Conservation (phyloP, 2,329 filamentous ascomycete species). For the Periconia digitata region DNA sequence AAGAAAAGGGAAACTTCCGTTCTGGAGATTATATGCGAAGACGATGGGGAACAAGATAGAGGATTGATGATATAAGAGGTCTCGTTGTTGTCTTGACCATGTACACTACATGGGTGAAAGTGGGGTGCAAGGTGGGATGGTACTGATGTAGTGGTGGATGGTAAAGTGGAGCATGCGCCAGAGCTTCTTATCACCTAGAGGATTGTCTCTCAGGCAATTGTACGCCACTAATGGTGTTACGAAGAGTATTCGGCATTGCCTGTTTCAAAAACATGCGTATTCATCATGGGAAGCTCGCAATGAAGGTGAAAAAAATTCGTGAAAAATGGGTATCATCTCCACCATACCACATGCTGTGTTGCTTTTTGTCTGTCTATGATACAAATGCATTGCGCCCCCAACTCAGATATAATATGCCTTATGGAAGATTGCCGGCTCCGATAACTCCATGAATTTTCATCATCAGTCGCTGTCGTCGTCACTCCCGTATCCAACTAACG, state of each 20-base stretch:
- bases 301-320: too few relatives aligned
- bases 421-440: too few relatives aligned
- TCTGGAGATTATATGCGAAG: not conserved
- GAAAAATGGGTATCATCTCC: not conserved
- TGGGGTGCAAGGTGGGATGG: not conserved
- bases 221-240: too few relatives aligned
- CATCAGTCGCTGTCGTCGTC: slow-evolving; percentile 73
- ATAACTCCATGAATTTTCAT: not conserved
- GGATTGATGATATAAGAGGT: not conserved
- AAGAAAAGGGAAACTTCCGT: too few relatives aligned
- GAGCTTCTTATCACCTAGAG: not conserved
- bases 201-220: too few relatives aligned
- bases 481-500: slow-evolving; percentile 86
- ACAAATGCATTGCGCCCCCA: not conserved
- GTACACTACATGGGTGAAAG: not conserved
- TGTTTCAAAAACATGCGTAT: too few relatives aligned
- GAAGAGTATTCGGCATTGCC: too few relatives aligned
- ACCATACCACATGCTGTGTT: not conserved
- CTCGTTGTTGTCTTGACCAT: not conserved
- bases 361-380: too few relatives aligned
- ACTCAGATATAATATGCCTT: too few relatives aligned
- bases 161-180: not conserved
- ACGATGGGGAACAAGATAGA: not conserved
- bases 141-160: not conserved
- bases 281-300: too few relatives aligned